Evolutionary conservation across 1,284 basidiomycete species (phyloP).

Genomic region (Cutaneotrichosporon sp.): DNA sequence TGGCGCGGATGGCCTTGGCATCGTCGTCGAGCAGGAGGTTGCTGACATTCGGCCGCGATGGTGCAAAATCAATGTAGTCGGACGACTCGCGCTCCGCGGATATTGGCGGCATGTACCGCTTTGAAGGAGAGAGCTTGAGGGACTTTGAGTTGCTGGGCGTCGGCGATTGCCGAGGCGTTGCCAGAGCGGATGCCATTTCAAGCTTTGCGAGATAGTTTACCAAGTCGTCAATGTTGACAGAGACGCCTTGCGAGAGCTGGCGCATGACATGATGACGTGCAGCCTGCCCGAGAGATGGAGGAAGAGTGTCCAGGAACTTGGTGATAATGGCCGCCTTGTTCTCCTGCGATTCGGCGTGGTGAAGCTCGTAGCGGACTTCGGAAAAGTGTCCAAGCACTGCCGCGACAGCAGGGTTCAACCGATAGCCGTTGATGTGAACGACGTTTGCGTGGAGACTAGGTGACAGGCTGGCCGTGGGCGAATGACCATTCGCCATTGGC

Average conservation of each 20-base stretch:
- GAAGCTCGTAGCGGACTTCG: conserved; percentile 13
- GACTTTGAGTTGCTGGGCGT: background rate
- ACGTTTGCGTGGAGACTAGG: background rate
- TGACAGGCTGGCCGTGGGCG: background rate
- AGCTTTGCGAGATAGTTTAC: conserved; percentile 20
- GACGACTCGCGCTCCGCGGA: conserved; percentile 7
- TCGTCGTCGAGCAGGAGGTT: conserved; percentile 12
- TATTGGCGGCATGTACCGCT: background rate
- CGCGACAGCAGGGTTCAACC: background rate
- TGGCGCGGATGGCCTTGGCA: background rate
- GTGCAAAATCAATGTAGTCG: conserved; percentile 19
- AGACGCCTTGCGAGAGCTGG: conserved; percentile 8
- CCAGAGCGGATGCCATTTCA: conserved; percentile 14
- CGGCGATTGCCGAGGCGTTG: background rate
- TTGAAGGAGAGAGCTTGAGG: conserved; percentile 6
- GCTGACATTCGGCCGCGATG: conserved; percentile 20
- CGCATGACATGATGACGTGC: conserved; percentile 14
- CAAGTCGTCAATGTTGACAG: conserved; percentile 22
- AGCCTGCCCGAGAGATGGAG: conserved; percentile 16
- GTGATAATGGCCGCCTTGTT: conserved; percentile 8
- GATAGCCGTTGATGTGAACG: conserved; percentile 4
- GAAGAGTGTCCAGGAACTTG: conserved; percentile 17
- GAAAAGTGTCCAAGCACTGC: conserved; percentile 8
- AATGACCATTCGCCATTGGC: conserved; percentile 2
- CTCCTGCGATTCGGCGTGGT: conserved; percentile 7